Evolutionary conservation across 352 stramenopile genomes (phyloP), one percentile per base, ranked within the genome.

Genomic region (Phytophthora litchii): DNA sequence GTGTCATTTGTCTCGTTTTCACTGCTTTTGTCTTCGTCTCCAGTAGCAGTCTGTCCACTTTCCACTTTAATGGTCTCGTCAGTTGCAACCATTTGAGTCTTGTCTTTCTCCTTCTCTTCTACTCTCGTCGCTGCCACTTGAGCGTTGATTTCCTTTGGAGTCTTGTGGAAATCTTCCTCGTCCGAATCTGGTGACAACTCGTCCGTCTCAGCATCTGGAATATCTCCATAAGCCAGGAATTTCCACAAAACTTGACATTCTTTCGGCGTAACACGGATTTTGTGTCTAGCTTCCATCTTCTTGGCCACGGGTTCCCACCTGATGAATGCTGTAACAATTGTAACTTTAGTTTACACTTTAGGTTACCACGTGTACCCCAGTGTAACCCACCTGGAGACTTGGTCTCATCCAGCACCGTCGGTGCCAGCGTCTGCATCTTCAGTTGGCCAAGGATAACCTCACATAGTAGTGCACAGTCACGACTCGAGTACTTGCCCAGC

Each of bases 191-290:
- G 49, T n/a, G 80, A 13, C 42, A 88, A 13, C n/a, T 76, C 60
- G 1, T 64, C 9, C 42, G 23, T 9, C 23, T 54, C 36, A 12
- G 23, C 36, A 3, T 51, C 23, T 2, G 56, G 44, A 8, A 61
- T 29, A 23, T 83, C 43, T 0, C 66, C 78, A 47, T 92, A 92
- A n/a, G 83, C 75, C 31, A 92, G 54, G 42, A 84, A 92, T 62
- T 90, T 92, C 83, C 83, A 92, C 17, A 90, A 64, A 14, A 59
- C 10, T 56, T 89, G 83, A 25, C 80, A 89, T 3, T 84, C 74
- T 29, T 49, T 53, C 0, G 77, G 38, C 10, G 46, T 62, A 34
- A 86, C 48, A 16, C 25, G 32, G 7, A 90, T 31, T 0, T 70
- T 65, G 27, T 89, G 74, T 9, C 55, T 72, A 41, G 49, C 59